A percentile compares a stretch with the other conserved stretches of the same genome.
Conservation (phyloP, 176 grass and related monocot genomes). For the Sorghum bicolor region DNA sequence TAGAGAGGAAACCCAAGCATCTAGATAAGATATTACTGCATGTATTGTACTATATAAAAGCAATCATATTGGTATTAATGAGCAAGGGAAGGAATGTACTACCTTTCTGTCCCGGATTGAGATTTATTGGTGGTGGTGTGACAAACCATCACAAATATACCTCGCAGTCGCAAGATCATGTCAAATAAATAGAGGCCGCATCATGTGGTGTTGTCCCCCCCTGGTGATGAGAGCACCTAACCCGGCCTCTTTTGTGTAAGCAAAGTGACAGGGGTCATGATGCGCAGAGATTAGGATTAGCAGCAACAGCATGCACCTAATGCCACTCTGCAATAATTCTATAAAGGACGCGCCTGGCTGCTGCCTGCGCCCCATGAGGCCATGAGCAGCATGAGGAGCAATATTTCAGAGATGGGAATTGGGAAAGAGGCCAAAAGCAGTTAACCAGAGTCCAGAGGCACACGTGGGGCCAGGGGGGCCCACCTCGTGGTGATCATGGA, state of each 20-base stretch:
- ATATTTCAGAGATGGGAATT: neutral
- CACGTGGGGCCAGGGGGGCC: conserved; percentile 1
- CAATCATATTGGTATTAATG: neutral
- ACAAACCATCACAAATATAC: neutral
- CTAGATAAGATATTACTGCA: neutral
- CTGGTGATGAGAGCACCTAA: neutral
- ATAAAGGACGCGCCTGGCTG: neutral
- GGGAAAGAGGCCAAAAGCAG: conserved; percentile 2
- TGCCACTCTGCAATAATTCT: neutral
- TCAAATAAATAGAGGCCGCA: neutral
- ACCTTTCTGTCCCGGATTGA: conserved; percentile 3
- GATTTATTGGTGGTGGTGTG: neutral
- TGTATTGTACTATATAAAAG: neutral
- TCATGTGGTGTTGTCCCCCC: conserved; percentile 38
- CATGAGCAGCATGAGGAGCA: neutral
- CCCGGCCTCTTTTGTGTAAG: neutral
- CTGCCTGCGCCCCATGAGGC: neutral
- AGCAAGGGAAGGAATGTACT: neutral
- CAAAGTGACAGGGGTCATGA: neutral
- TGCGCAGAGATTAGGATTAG: conserved; percentile 21
- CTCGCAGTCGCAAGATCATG: neutral
- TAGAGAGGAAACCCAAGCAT: neutral
- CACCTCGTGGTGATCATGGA: neutral
- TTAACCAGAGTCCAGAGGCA: neutral
- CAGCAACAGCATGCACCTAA: conserved; percentile 12